phyloP scores from a whole-genome alignment of 108 stramenopile genomes.

The Nannochloropsis salina region DNA sequence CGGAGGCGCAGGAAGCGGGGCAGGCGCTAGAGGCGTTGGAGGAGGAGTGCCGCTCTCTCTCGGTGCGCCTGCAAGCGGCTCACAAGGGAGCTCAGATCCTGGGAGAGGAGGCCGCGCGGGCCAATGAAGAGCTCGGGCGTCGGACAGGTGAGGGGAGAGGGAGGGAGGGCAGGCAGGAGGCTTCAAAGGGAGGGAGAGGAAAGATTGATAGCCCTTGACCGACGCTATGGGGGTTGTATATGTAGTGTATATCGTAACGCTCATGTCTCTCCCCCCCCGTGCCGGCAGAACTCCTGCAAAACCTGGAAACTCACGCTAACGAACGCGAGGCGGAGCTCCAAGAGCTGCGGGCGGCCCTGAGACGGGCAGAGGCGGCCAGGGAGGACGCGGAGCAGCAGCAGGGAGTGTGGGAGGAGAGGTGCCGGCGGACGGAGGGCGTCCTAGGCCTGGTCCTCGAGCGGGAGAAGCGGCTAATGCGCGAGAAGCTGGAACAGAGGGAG shows the following conservation, averaged over 20 bases:
- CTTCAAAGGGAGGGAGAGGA: neutral
- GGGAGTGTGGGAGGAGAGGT: neutral
- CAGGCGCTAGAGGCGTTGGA: neutral
- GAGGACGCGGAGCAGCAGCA: conserved; percentile 17
- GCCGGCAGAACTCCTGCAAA: neutral
- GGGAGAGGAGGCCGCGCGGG: neutral
- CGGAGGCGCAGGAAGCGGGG: neutral
- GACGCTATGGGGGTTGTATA: neutral
- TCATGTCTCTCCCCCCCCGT: neutral
- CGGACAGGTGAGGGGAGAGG: neutral
- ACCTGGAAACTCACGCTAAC: neutral
- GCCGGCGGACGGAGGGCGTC: neutral
- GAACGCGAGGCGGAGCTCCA: neutral
- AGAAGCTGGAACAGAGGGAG: neutral
- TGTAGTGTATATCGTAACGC: neutral
- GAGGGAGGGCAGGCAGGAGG: neutral
- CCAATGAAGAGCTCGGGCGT: neutral
- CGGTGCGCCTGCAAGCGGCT: neutral
- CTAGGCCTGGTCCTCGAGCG: neutral
- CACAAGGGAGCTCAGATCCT: neutral
- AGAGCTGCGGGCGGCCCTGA: neutral
- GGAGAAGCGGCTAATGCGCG: neutral
- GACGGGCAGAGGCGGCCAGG: neutral
- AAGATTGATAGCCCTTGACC: neutral
- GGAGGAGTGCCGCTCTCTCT: neutral